These are phyloP conservation scores for Fonsecaea nubica DNA, from an alignment of 2,329 filamentous ascomycete species.

Conservation along the genomic window DNA sequence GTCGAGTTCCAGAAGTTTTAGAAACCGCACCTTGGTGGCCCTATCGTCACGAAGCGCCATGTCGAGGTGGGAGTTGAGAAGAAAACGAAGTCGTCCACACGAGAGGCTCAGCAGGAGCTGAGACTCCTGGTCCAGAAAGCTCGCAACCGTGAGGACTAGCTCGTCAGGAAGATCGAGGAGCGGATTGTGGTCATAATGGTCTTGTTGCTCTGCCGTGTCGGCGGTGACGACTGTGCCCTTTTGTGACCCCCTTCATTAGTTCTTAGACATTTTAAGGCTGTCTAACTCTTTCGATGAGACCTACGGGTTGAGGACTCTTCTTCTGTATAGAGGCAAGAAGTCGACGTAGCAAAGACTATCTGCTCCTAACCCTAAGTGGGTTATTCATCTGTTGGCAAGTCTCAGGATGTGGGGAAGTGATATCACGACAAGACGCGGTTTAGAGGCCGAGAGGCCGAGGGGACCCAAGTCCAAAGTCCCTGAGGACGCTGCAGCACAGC, in stretches of 20 bases:
- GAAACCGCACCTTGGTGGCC: conserved; percentile 27
- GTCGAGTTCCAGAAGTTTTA: conserved; percentile 29
- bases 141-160: conserved; percentile 26
- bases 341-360: conserved; percentile 25
- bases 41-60: conserved; percentile 19
- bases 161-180: conserved; percentile 34
- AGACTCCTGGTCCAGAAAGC: conserved; percentile 28
- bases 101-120: conserved; percentile 30
- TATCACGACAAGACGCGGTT: conserved; percentile 17
- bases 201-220: conserved; percentile 20
- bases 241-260: conserved; percentile 24
- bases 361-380: conserved; percentile 17
- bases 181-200: conserved; percentile 17
- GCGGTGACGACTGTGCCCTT: conserved; percentile 17
- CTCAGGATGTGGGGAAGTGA: conserved; percentile 19
- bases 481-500: conserved; percentile 20
- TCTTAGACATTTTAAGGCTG: conserved; percentile 23
- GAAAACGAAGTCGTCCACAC: conserved; percentile 28
- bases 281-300: conserved; percentile 26
- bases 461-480: conserved; percentile 18
- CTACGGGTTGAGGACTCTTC: conserved; percentile 23
- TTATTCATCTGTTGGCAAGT: conserved; percentile 21
- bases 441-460: conserved; percentile 11
- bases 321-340: conserved; percentile 26
- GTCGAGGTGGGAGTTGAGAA: conserved; percentile 29